A percentile compares a stretch with the other conserved stretches of the same genome.
Evolutionary conservation across 2,329 filamentous ascomycete genomes (phyloP).

Genomic region (Cryphonectria carpinicola): DNA sequence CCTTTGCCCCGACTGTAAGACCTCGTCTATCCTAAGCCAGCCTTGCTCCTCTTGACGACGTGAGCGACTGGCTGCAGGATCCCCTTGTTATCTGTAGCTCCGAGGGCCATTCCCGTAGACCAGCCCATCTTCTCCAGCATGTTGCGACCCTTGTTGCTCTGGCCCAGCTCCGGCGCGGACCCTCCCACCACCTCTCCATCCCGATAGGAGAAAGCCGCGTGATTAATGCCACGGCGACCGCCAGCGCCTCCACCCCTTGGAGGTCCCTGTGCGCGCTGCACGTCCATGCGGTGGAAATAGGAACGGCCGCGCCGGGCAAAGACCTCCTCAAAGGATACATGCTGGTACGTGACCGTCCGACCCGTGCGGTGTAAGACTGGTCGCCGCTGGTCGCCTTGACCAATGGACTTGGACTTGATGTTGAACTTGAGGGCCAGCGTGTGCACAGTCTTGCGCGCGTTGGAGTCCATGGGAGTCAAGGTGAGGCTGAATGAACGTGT

Average conservation of each 20-base stretch:
- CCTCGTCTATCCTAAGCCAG: conserved; percentile 70
- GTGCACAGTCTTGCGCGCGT: conserved; percentile 78
- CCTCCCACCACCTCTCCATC: conserved; percentile 90
- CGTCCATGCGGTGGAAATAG: conserved; percentile 60
- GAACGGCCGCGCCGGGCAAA: conserved; percentile 53
- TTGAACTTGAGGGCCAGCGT: conserved; percentile 75
- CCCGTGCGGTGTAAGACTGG: conserved; percentile 77
- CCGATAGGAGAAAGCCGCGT: conserved; percentile 61
- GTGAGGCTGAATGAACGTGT: conserved; percentile 56
- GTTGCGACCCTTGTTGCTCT: conserved; percentile 79
- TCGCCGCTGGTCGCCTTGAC: conserved; percentile 72
- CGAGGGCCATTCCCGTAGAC: conserved; percentile 83
- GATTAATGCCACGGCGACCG: conserved; percentile 35
- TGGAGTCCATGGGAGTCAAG: conserved; percentile 83
- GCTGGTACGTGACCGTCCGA: conserved; percentile 64
- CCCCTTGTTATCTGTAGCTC: conserved; percentile 81
- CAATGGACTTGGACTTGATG: conserved; percentile 83
- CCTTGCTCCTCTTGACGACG: conserved; percentile 83
- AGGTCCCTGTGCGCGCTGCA: conserved; percentile 33
- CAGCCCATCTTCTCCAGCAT: conserved; percentile 99
- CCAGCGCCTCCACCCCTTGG: conserved; percentile 32
- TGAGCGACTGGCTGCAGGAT: conserved; percentile 85
- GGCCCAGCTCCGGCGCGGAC: conserved; percentile 79
- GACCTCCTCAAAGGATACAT: conserved; percentile 55
- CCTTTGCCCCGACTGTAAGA: not conserved